These are phyloP conservation scores for Alternaria angustiovoidea DNA, from an alignment of 2,329 filamentous ascomycete genomes.

Conservation along the genomic window DNA sequence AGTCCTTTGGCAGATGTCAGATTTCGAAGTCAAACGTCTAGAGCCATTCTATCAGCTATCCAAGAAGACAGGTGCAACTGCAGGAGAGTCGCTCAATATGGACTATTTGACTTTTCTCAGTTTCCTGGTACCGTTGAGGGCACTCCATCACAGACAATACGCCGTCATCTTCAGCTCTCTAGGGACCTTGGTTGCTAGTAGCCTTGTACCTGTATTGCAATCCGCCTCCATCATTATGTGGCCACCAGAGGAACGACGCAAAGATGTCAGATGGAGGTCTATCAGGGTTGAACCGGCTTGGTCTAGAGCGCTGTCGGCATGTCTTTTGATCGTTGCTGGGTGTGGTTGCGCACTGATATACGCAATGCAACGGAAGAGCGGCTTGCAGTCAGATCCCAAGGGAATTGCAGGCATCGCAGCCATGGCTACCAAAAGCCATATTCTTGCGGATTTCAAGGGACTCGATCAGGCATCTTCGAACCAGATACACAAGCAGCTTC, in stretches of 20 bases:
- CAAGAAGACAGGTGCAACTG: slow-evolving; percentile 46
- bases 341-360: slow-evolving; percentile 67
- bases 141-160: slow-evolving; percentile 69
- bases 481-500: slow-evolving; percentile 73
- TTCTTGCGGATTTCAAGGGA: slow-evolving; percentile 76
- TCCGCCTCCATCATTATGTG: too few species aligned
- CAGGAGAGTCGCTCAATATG: slow-evolving; percentile 69
- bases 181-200: slow-evolving; percentile 71
- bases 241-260: too few species aligned
- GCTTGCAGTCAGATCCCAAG: slow-evolving; percentile 72
- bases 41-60: slow-evolving; percentile 59
- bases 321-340: slow-evolving; percentile 65
- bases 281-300: slow-evolving; percentile 66
- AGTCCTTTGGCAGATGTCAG: slow-evolving; percentile 59
- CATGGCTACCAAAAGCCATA: slow-evolving; percentile 77
- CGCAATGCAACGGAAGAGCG: slow-evolving; percentile 70
- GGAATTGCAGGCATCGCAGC: slow-evolving; percentile 77
- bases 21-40: slow-evolving; percentile 61
- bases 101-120: slow-evolving; percentile 76
- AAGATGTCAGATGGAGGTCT: slow-evolving; percentile 14
- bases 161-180: slow-evolving; percentile 73
- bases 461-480: slow-evolving; percentile 72
- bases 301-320: slow-evolving; percentile 68
- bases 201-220: slow-evolving; percentile 73
- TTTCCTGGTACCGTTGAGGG: slow-evolving; percentile 70